phyloP scores from a whole-genome alignment of 1,284 basidiomycete species.

The Anthracocystis panici-leucophaei region DNA sequence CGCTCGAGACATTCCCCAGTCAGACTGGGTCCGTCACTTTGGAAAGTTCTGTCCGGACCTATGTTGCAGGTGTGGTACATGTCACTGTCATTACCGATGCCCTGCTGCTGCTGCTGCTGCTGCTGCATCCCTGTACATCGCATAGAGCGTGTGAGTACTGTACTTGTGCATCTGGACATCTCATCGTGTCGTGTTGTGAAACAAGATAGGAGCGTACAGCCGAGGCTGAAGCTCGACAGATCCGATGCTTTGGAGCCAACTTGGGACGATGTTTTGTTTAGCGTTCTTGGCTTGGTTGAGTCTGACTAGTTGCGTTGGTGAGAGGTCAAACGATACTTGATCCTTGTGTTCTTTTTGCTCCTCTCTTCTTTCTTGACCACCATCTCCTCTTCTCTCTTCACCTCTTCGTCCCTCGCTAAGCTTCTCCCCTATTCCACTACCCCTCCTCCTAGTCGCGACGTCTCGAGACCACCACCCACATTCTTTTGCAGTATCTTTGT shows the following conservation, averaged over 20 bases:
- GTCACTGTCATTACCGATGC: not conserved
- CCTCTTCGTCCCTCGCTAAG: not conserved
- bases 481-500: slow-evolving; percentile 30
- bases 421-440: slow-evolving; percentile 1
- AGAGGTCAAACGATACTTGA: not conserved
- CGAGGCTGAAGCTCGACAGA: not conserved
- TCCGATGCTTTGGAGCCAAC: not conserved
- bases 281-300: not conserved
- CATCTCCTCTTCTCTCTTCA: slow-evolving; percentile 2
- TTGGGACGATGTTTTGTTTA: not conserved
- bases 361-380: not conserved
- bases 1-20: slow-evolving; percentile 6
- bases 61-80: not conserved
- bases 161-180: not conserved
- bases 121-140: not conserved
- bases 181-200: slow-evolving; percentile 1
- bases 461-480: slow-evolving; percentile 20
- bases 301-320: not conserved
- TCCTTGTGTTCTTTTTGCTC: slow-evolving; percentile 1
- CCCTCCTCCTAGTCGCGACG: not conserved
- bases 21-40: not conserved
- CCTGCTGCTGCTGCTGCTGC: not conserved
- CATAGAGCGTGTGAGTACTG: not conserved
- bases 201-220: not conserved
- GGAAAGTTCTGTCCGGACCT: not conserved